Evolutionary conservation across 768 basidiomycete species (phyloP).

Genomic region (Tremella yokohamensis): DNA sequence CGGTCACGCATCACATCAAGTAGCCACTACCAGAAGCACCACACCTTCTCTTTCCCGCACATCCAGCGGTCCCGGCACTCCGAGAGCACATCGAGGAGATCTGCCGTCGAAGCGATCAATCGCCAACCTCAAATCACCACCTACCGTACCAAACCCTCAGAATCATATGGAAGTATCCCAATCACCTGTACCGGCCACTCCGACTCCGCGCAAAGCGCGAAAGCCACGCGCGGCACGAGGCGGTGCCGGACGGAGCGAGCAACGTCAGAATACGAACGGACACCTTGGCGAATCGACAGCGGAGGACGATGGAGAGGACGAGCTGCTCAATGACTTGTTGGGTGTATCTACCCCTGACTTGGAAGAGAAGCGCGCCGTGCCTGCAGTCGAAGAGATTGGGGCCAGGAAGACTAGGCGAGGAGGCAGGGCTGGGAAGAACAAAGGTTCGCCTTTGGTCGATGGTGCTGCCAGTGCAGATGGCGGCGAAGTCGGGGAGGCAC

Average conservation of each 20-base stretch:
- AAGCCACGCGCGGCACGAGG: neutral
- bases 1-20: slow-evolving; percentile 1
- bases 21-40: neutral
- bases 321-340: too few relatives aligned
- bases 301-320: too few relatives aligned
- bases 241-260: neutral
- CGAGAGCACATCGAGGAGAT: neutral
- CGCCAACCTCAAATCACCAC: neutral
- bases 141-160: neutral
- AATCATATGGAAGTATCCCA: neutral
- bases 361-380: too few relatives aligned
- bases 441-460: too few relatives aligned
- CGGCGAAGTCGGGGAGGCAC: too few relatives aligned
- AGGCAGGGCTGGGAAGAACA: too few relatives aligned
- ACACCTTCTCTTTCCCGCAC: neutral
- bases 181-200: neutral
- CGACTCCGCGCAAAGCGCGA: slow-evolving; percentile 1
- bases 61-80: neutral
- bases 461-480: too few relatives aligned
- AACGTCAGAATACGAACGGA: too few relatives aligned
- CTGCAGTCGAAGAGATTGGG: too few relatives aligned
- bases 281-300: too few relatives aligned
- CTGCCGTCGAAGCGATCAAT: neutral
- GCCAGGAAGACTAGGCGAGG: too few relatives aligned
- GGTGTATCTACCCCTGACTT: too few relatives aligned